These are phyloP conservation scores for Myxozyma monticola DNA, from an alignment of 805 yeast genomes.

Conservation along the genomic window DNA sequence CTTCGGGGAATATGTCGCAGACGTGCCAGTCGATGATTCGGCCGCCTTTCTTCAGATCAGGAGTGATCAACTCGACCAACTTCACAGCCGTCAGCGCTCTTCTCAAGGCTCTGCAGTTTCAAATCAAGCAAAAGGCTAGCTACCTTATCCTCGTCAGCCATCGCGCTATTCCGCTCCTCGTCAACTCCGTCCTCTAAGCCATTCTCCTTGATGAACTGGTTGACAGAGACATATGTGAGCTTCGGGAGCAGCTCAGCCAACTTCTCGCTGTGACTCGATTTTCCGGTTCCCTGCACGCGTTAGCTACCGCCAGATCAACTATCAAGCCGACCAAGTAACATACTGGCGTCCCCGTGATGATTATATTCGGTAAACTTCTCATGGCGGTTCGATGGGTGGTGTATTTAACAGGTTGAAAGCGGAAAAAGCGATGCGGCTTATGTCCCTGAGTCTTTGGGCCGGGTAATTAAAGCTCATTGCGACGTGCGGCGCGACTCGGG, in stretches of 20 bases:
- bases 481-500: too few relatives aligned
- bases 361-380: constrained; percentile 57
- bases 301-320: constrained; percentile 12
- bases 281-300: constrained; percentile 64
- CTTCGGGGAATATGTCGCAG: constrained; percentile 91
- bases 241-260: constrained; percentile 55
- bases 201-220: constrained; percentile 77
- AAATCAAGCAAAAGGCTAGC: not conserved
- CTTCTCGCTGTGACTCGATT: constrained; percentile 69
- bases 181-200: constrained; percentile 82
- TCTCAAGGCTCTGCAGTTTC: not conserved
- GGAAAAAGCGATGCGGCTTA: too few relatives aligned
- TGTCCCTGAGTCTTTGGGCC: too few relatives aligned
- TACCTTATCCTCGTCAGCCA: constrained; percentile 85
- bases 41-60: constrained; percentile 80
- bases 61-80: constrained; percentile 76
- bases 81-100: not conserved
- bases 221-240: constrained; percentile 60
- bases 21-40: constrained; percentile 96
- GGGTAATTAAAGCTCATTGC: too few relatives aligned
- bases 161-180: constrained; percentile 76
- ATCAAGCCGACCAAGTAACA: constrained; percentile 31
- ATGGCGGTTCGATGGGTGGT: too few relatives aligned
- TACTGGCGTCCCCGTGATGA: constrained; percentile 93
- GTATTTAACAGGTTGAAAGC: too few relatives aligned